Base-by-base conservation (phyloP, 345 rosid species). In the Hibiscus trionum region DNA sequence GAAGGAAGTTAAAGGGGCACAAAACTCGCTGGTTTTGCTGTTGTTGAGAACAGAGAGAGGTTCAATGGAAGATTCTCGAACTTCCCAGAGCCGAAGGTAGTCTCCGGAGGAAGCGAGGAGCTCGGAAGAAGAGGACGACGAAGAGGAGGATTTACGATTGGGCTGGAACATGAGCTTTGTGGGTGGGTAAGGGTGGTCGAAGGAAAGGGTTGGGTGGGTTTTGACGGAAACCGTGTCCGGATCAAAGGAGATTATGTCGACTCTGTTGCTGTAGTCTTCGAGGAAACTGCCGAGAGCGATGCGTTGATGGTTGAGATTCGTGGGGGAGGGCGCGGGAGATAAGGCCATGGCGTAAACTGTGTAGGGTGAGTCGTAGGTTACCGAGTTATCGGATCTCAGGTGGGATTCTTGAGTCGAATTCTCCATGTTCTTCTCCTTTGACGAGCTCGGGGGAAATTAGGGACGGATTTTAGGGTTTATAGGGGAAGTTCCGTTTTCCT, bases 251-350 rank as follows among this genome's bases (percentile, higher is more conserved):
- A 92, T 75, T 61, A 95, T 79, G 78, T 95, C 97, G 73, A 95
- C 90, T 4, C 97, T 88, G 82, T 95, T 92, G 77, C 66, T 61
- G 85, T 82, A 90, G 37, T 90, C 97, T 63, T 95, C 99, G 29
- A 92, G 72, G 86, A 95, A 95, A 82, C 93, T 88, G 4, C 97
- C 99, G 33, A 92, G 79, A 75, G 99, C 97, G 79, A 95, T 86
- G 63, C 89, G 88, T 64, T 82, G 91, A 77, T 70, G 66, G 26
- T 78, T 75, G 75, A 70, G 56, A 69, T 61, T 75, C 69, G 70
- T 7, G 15, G 9, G 46, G 37, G 75, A 12, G 42, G 81, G 79
- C 57, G 77, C 35, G 27, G 97, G 81, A 37, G 95, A 88, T 75
- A 95, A 64, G 53, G 99, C 88, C 96, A 92, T 83, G 80, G 96